Evolutionary conservation across 78 protist species (phyloP).

Genomic region (Dictyostelium brefeldianum): DNA sequence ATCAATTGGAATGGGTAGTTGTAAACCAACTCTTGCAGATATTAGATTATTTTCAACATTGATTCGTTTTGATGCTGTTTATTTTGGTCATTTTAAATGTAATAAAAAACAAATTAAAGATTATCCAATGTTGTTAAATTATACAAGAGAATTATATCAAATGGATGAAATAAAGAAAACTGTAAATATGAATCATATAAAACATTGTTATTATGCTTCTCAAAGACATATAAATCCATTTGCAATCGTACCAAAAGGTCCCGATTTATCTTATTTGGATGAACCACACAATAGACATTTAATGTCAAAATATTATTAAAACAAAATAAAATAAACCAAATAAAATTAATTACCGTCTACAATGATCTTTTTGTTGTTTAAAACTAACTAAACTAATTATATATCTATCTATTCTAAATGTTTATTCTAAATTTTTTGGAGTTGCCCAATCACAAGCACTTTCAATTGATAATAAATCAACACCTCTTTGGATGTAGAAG

Average conservation of each 20-base stretch:
- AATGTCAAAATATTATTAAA: constrained; percentile 13
- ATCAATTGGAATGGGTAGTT: background rate
- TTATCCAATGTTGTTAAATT: constrained; percentile 86
- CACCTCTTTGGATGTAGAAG: constrained; percentile 47
- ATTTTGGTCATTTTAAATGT: constrained; percentile 89
- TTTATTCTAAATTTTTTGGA: constrained; percentile 16
- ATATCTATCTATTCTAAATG: too few species aligned
- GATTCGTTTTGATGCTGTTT: constrained; percentile 94
- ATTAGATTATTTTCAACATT: constrained; percentile 92
- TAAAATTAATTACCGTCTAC: too few species aligned
- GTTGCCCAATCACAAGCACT: constrained; percentile 70
- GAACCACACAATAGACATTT: background rate
- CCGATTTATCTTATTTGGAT: constrained; percentile 14
- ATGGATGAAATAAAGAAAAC: constrained; percentile 27
- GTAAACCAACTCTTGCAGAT: constrained; percentile 88
- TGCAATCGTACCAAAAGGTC: constrained; percentile 87
- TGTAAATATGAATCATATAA: constrained; percentile 89
- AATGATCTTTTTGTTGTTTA: too few species aligned
- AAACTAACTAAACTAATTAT: too few species aligned
- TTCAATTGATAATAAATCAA: constrained; percentile 39
- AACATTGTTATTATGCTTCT: constrained; percentile 76
- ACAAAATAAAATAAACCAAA: background rate
- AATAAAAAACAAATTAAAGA: constrained; percentile 80
- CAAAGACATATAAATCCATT: constrained; percentile 84
- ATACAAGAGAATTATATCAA: constrained; percentile 86